A percentile compares a stretch with the other conserved stretches of the same genome.
These are phyloP conservation scores for Pythium phragmitis DNA, from an alignment of 352 stramenopile genomes.

Conservation along the genomic window DNA sequence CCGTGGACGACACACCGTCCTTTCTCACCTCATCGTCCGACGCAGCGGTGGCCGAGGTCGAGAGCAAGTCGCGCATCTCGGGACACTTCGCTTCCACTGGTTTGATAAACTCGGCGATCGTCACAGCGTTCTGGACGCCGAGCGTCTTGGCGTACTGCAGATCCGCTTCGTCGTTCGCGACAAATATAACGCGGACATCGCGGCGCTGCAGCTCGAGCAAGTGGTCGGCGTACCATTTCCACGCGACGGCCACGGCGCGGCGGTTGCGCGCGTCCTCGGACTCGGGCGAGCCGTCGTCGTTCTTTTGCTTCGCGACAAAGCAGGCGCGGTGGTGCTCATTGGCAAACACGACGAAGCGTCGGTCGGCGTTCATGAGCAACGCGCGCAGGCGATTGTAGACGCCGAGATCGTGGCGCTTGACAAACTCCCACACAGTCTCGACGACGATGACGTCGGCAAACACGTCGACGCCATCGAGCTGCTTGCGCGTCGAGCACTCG, in stretches of 20 bases:
- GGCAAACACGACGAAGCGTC: constrained; percentile 91
- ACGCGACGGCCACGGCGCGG: constrained; percentile 77
- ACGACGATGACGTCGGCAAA: constrained; percentile 88
- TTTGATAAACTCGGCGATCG: constrained; percentile 60
- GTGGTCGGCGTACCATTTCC: constrained; percentile 74
- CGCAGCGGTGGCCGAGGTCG: constrained; percentile 32
- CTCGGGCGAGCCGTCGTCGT: constrained; percentile 30
- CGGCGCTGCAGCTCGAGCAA: constrained; percentile 50
- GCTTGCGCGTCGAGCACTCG: constrained; percentile 75
- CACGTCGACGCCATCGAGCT: constrained; percentile 39
- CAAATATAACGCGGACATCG: constrained; percentile 50
- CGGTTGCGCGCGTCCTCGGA: constrained; percentile 83
- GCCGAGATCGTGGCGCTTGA: constrained; percentile 85
- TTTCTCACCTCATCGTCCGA: constrained; percentile 1
- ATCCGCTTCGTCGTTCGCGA: constrained; percentile 70
- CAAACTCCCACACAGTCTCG: constrained; percentile 90
- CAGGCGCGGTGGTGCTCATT: constrained; percentile 91
- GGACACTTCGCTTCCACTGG: constrained; percentile 43
- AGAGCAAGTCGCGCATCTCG: constrained; percentile 62
- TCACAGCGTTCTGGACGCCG: constrained; percentile 51
- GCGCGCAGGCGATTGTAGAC: constrained; percentile 89
- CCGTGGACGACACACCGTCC: constrained; percentile 27
- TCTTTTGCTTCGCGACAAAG: constrained; percentile 62
- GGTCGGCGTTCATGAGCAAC: constrained; percentile 79
- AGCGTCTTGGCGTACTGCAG: constrained; percentile 40